A percentile compares a stretch with the other conserved stretches of the same genome.
Conservation (phyloP, 116 monocot genomes). For the Phalaenopsis hybrid region DNA sequence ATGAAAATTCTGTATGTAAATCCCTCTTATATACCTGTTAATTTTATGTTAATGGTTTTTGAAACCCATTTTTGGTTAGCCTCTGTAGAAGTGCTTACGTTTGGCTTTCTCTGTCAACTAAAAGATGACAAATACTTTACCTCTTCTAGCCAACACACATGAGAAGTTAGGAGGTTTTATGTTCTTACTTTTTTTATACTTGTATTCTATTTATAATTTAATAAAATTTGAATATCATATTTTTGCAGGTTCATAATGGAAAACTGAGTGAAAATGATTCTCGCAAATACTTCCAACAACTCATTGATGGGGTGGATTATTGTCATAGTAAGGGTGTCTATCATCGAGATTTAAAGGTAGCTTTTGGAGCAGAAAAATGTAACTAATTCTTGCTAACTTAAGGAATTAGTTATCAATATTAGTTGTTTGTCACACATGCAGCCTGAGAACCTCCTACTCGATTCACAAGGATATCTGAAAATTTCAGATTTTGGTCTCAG, state of each 20-base stretch:
- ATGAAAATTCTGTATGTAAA: no score
- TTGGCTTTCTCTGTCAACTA: background rate
- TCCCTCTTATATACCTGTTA: no score
- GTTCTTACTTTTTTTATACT: background rate
- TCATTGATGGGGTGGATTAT: conserved; percentile 89
- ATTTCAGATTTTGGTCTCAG: conserved; percentile 97
- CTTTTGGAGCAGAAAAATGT: background rate
- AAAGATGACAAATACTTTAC: background rate
- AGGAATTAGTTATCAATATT: conserved; percentile 9
- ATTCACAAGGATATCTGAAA: conserved; percentile 88
- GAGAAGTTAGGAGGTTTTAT: background rate
- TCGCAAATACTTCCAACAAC: conserved; percentile 88
- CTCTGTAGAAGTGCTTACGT: background rate
- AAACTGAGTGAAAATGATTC: conserved; percentile 70
- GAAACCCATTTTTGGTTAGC: background rate
- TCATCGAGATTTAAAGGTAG: conserved; percentile 92
- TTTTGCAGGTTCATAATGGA: conserved; percentile 56
- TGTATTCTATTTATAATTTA: background rate
- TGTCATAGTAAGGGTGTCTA: conserved; percentile 90
- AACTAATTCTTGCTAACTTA: conserved; percentile 4
- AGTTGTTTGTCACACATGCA: conserved; percentile 30
- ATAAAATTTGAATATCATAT: conserved; percentile 4
- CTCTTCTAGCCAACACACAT: background rate
- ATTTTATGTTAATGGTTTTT: background rate
- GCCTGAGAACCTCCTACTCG: conserved; percentile 95